A percentile compares a stretch with the other conserved stretches of the same genome.
Evolutionary conservation across 2,329 filamentous ascomycete species (phyloP).

Genomic region (Blastomyces emzantsi): DNA sequence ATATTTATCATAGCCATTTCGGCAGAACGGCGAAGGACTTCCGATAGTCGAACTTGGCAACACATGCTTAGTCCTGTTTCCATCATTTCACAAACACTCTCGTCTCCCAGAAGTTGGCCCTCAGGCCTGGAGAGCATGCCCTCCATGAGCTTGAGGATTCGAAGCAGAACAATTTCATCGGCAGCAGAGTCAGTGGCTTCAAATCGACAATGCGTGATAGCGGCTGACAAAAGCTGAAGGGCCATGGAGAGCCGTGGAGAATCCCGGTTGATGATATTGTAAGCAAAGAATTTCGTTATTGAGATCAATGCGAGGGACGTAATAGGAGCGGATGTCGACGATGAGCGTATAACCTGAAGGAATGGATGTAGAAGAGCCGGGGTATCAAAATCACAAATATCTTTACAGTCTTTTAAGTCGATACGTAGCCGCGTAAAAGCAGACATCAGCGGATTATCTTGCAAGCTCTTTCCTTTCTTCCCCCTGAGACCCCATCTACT

Average conservation of each 20-base stretch:
- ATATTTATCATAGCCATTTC: constrained; percentile 98
- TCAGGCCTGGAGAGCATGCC: constrained; percentile 93
- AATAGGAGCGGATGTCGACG: constrained; percentile 90
- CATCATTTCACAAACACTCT: constrained; percentile 99
- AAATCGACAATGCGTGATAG: constrained; percentile 95
- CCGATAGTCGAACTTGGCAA: constrained; percentile 84
- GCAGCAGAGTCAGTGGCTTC: constrained; percentile 92
- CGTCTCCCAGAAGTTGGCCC: constrained; percentile 87
- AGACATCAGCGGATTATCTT: constrained; percentile 93
- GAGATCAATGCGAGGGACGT: constrained; percentile 90
- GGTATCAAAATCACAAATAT: constrained; percentile 82
- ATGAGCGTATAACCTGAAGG: constrained; percentile 90
- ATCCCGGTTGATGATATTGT: constrained; percentile 74
- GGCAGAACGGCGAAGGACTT: constrained; percentile 79
- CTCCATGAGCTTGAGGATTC: constrained; percentile 96
- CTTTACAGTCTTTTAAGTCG: constrained; percentile 80
- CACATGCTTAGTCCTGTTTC: constrained; percentile 95
- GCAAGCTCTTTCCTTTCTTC: constrained; percentile 93
- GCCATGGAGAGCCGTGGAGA: constrained; percentile 84
- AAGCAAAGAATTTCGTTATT: constrained; percentile 92
- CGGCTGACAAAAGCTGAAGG: constrained; percentile 89
- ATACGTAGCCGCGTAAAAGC: constrained; percentile 84
- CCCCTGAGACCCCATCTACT: constrained; percentile 90
- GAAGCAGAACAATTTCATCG: constrained; percentile 87
- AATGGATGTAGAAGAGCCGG: constrained; percentile 86